These are phyloP conservation scores for Russula sp. DNA, from an alignment of 768 basidiomycete genomes.

Conservation along the genomic window DNA sequence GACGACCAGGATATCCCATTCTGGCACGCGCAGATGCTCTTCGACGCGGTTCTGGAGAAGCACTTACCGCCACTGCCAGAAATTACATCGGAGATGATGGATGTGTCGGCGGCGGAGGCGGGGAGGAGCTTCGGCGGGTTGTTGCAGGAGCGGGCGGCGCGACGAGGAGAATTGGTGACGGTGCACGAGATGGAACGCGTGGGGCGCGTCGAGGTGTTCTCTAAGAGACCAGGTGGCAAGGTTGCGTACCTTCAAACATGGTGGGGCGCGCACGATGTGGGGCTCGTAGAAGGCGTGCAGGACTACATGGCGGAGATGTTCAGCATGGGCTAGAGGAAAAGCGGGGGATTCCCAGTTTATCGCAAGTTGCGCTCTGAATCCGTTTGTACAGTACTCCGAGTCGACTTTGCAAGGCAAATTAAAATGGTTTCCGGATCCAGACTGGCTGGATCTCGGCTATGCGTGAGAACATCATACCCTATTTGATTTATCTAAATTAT, in stretches of 20 bases:
- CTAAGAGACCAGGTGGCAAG: constrained; percentile 34
- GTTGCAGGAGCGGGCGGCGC: constrained; percentile 36
- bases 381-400: too few species aligned
- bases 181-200: constrained; percentile 42
- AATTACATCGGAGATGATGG: constrained; percentile 30
- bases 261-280: constrained; percentile 56
- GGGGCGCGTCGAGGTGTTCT: constrained; percentile 51
- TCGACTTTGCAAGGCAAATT: too few species aligned
- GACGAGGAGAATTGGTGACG: constrained; percentile 41
- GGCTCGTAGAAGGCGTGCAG: constrained; percentile 61
- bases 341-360: neutral
- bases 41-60: constrained; percentile 59
- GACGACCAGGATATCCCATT: constrained; percentile 72
- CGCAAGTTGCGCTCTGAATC: too few species aligned
- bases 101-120: constrained; percentile 39
- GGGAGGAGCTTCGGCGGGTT: constrained; percentile 33
- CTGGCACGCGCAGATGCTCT: constrained; percentile 61
- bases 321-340: constrained; percentile 12
- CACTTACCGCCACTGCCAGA: constrained; percentile 42
- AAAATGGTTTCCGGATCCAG: too few species aligned
- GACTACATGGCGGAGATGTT: constrained; percentile 41
- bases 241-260: constrained; percentile 53
- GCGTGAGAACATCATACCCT: neutral
- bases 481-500: neutral
- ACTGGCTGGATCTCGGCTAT: too few species aligned